These are phyloP conservation scores for Arthroderma sp. DNA, from an alignment of 2,329 filamentous ascomycete genomes.

Conservation along the genomic window DNA sequence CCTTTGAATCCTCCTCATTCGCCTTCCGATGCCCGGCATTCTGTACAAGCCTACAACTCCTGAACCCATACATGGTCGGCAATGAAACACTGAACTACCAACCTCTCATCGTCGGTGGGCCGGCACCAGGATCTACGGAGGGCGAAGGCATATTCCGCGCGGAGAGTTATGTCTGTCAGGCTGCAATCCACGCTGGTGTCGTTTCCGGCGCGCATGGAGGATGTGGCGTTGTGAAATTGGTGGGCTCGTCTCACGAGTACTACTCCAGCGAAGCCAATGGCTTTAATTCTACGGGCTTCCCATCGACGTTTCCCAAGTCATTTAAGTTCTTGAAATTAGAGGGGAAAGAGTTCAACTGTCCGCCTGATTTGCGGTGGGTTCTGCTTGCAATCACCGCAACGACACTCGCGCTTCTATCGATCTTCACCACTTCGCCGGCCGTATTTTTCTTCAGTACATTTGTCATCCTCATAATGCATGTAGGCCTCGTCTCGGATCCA, in stretches of 20 bases:
- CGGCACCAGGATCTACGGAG: slow-evolving; percentile 26
- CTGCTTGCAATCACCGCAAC: slow-evolving; percentile 68
- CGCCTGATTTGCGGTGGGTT: slow-evolving; percentile 71
- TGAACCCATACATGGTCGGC: slow-evolving; percentile 42
- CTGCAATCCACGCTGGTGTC: slow-evolving; percentile 73
- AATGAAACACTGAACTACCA: slow-evolving; percentile 41
- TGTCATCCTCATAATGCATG: slow-evolving; percentile 72
- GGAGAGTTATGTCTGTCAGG: slow-evolving; percentile 76
- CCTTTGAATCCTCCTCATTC: slow-evolving; percentile 41
- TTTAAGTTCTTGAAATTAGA: slow-evolving; percentile 60
- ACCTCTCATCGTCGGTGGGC: slow-evolving; percentile 42
- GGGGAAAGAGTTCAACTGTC: slow-evolving; percentile 45
- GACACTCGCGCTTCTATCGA: slow-evolving; percentile 63
- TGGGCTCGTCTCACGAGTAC: slow-evolving; percentile 56
- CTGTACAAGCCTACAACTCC: slow-evolving; percentile 36
- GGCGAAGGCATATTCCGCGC: slow-evolving; percentile 59
- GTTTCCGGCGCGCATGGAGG: slow-evolving; percentile 61
- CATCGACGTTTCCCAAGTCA: slow-evolving; percentile 79
- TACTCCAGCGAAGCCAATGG: slow-evolving; percentile 55
- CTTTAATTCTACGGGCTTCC: slow-evolving; percentile 65
- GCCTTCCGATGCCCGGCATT: slow-evolving; percentile 47
- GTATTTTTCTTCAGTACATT: slow-evolving; percentile 81
- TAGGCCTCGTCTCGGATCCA: slow-evolving; percentile 79
- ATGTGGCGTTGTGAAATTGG: slow-evolving; percentile 66
- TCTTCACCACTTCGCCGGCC: slow-evolving; percentile 67